Base-by-base conservation (phyloP, 768 basidiomycete species). In the Hygrophorus russula region DNA sequence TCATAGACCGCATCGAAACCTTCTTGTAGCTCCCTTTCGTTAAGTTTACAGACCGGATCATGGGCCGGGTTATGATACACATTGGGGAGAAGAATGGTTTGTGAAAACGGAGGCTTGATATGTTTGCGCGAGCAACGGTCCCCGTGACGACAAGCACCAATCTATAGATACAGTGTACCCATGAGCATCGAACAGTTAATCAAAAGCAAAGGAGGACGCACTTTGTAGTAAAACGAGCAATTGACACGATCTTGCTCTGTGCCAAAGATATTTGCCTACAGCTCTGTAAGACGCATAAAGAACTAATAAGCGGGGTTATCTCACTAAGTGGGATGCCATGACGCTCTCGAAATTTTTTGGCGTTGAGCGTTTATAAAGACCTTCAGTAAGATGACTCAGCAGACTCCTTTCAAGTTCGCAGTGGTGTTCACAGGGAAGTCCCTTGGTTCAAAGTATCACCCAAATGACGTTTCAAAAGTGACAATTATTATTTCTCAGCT, bases 161-260 rank as follows among this genome's bases (percentile, higher is more conserved):
- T 99, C 86, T 93, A 46, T 44, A 48, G 38, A 41, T 30, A 34
- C 36, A 51, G 33, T 47, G 46, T 31, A 40, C 47, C n/a, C n/a
- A n/a, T n/a, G n/a, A n/a, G n/a, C 45, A n/a, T 18, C 30, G 19
- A 30, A 28, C 11, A 19, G 31, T 10, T 13, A 8, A 34, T 3
- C 24, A 32, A 41, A 31, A 17, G 34, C 11, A 38, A 24, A 34
- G 48, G 42, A 45, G 31, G 31, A 60, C 75, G 28, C 49, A 86
- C 86, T 68, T 94, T 94, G 70, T 94, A 92, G 67, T 96, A 98
- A 69, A 99, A 98, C 1, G 93, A 97, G 59, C 94, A 99, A 60
- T 99, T 99, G 50, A 99, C 94, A 54, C 93, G 82, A 59, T 89
- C 86, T 62, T 89, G 87, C 62, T 90, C 87, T 49, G 88, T 92